Evolutionary conservation across 1,139 yeast genomes (phyloP).

Genomic region (Pichia cactophila): DNA sequence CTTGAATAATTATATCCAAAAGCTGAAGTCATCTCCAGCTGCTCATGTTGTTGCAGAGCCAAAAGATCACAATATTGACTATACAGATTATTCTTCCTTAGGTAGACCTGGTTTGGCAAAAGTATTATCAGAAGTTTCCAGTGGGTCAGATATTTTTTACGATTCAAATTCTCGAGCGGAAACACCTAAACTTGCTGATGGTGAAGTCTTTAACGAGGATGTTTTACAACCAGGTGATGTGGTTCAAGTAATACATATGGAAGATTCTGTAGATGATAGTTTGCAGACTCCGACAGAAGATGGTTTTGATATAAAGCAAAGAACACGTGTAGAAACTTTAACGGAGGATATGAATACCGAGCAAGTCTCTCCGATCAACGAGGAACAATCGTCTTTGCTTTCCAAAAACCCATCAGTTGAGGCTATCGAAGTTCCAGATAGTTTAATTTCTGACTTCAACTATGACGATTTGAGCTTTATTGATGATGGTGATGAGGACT

Average conservation of each 20-base stretch:
- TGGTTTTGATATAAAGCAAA: neutral
- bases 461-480: neutral
- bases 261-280: neutral
- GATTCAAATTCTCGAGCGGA: constrained; percentile 8
- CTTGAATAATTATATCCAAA: constrained; percentile 7
- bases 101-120: constrained; percentile 1
- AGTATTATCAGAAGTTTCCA: constrained; percentile 9
- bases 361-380: neutral
- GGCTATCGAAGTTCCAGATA: neutral
- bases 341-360: neutral
- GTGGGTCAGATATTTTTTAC: constrained; percentile 16
- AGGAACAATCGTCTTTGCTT: neutral
- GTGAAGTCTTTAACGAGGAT: neutral
- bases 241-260: neutral
- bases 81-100: neutral
- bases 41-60: neutral
- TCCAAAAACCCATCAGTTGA: neutral
- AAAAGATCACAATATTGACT: neutral
- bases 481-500: neutral
- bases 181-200: neutral
- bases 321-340: neutral
- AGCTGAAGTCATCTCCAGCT: constrained; percentile 4
- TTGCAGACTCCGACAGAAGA: neutral
- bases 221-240: neutral
- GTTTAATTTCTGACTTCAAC: neutral